Conservation (phyloP, 805 yeast genomes). For the Spathaspora boniae region DNA sequence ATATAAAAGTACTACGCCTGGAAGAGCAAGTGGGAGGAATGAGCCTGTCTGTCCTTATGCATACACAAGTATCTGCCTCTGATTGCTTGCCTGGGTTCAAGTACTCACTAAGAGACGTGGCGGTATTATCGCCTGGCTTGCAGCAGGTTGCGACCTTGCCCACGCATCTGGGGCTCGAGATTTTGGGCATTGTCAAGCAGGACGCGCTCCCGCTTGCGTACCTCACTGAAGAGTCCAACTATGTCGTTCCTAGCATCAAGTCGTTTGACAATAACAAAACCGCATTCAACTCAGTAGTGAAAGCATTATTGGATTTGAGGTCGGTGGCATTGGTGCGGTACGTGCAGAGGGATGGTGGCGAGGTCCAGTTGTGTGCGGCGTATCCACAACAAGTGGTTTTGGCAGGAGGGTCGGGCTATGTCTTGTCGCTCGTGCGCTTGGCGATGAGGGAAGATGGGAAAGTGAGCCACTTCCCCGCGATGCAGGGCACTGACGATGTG, state of each 20-base stretch:
- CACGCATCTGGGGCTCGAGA: constrained; percentile 54
- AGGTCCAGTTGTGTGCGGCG: constrained; percentile 50
- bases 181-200: constrained; percentile 56
- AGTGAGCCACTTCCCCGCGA: constrained; percentile 48
- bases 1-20: constrained; percentile 17
- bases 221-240: constrained; percentile 55
- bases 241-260: constrained; percentile 42
- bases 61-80: constrained; percentile 38
- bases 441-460: constrained; percentile 78
- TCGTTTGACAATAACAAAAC: constrained; percentile 29
- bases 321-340: constrained; percentile 59
- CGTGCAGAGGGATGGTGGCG: constrained; percentile 48
- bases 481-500: constrained; percentile 4
- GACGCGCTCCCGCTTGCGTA: constrained; percentile 54
- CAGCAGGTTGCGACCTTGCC: constrained; percentile 40
- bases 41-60: constrained; percentile 19
- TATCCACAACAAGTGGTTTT: constrained; percentile 38
- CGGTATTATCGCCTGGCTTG: constrained; percentile 47
- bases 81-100: constrained; percentile 64
- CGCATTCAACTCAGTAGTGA: constrained; percentile 15
- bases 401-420: constrained; percentile 20
- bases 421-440: constrained; percentile 50
- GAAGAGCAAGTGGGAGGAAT: constrained; percentile 12
- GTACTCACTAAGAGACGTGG: constrained; percentile 51
- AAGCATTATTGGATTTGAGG: constrained; percentile 46